phyloP scores from a whole-genome alignment of 2,329 filamentous ascomycete species.

The Diplocarpon rosae region DNA sequence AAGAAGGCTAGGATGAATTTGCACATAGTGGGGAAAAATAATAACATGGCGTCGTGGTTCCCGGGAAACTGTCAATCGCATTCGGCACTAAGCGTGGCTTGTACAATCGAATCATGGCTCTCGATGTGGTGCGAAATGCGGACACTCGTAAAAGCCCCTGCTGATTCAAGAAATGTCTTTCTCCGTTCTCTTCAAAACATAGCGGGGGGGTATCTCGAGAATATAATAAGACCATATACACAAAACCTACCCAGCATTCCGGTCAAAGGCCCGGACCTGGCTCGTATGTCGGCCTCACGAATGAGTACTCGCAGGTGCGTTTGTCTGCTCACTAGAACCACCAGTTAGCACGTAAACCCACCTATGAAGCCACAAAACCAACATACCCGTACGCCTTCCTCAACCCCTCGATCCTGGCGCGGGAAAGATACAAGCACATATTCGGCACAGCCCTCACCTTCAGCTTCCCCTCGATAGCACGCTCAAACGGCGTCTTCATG shows the following conservation, averaged over 20 bases:
- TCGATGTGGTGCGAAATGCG: too few relatives aligned
- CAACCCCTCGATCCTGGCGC: constrained; percentile 42
- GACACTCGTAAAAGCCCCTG: too few relatives aligned
- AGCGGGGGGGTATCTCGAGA: not conserved
- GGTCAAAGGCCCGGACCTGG: too few relatives aligned
- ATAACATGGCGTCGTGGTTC: constrained; percentile 1
- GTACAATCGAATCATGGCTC: too few relatives aligned
- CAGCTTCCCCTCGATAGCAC: constrained; percentile 37
- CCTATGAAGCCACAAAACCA: not conserved
- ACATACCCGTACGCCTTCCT: constrained; percentile 31
- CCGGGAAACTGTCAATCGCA: not conserved
- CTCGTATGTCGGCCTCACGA: not conserved
- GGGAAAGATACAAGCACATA: constrained; percentile 50
- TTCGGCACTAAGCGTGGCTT: too few relatives aligned
- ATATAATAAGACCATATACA: not conserved
- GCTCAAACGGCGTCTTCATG: constrained; percentile 45
- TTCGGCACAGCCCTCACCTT: constrained; percentile 38
- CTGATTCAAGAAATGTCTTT: not conserved
- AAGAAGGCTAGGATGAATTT: not conserved
- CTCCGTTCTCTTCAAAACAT: not conserved
- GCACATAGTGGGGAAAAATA: not conserved
- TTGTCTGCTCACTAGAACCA: constrained; percentile 27
- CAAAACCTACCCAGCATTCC: not conserved
- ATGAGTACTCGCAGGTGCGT: constrained; percentile 11
- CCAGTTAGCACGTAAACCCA: not conserved